Evolutionary conservation across 2,329 filamentous ascomycete species (phyloP).

Genomic region (Colletotrichum graminicola): DNA sequence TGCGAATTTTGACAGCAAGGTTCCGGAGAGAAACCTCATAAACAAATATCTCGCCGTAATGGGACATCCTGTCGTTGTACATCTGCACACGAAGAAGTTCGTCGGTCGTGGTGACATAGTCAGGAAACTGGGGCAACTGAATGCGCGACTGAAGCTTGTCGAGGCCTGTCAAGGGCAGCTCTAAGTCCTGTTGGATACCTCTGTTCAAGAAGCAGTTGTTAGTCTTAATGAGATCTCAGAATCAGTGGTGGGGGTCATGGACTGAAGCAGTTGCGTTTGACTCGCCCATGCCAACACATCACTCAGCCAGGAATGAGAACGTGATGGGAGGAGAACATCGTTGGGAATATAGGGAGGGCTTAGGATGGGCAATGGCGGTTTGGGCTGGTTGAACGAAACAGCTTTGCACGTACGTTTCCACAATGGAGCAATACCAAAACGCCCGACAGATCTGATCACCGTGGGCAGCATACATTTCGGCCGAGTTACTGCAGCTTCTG

Average conservation of each 20-base stretch:
- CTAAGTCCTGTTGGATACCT: constrained; percentile 68
- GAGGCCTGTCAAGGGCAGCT: constrained; percentile 67
- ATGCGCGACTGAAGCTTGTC: constrained; percentile 65
- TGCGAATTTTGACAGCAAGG: constrained; percentile 65
- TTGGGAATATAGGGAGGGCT: background rate
- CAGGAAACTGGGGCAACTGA: constrained; percentile 46
- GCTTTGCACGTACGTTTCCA: constrained; percentile 59
- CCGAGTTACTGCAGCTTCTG: constrained; percentile 50
- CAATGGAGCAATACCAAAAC: constrained; percentile 70
- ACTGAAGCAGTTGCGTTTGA: background rate
- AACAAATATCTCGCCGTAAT: constrained; percentile 70
- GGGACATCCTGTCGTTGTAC: constrained; percentile 60
- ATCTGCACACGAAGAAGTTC: constrained; percentile 9
- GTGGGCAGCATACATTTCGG: constrained; percentile 60
- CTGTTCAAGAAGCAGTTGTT: constrained; percentile 49
- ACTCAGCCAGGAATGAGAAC: background rate
- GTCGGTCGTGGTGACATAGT: background rate
- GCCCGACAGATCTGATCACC: constrained; percentile 66
- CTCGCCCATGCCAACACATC: background rate
- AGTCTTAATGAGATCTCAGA: constrained; percentile 19
- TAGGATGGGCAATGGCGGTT: background rate
- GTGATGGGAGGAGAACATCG: constrained; percentile 20
- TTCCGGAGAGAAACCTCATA: constrained; percentile 70
- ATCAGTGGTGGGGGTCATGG: background rate
- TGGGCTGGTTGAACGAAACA: background rate